phyloP scores from a whole-genome alignment of 352 stramenopile genomes.

The Phytopythium kandeliae region DNA sequence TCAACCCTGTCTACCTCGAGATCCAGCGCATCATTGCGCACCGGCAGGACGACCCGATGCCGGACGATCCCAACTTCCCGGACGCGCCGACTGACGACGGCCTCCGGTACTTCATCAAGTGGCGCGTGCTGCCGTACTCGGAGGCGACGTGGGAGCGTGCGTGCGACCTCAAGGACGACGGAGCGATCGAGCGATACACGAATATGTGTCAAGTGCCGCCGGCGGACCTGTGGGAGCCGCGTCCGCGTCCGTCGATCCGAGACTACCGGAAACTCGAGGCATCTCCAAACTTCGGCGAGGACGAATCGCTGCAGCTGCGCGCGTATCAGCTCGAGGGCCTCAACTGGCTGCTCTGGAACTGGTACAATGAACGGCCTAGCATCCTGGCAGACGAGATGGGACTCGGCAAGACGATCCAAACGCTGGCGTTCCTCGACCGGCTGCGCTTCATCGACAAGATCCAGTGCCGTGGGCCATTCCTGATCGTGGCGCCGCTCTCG shows the following conservation, averaged over 20 bases:
- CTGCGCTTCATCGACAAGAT: slow-evolving; percentile 89
- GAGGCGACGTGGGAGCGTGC: slow-evolving; percentile 86
- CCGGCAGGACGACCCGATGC: slow-evolving; percentile 55
- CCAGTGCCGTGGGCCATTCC: slow-evolving; percentile 91
- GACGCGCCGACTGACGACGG: slow-evolving; percentile 83
- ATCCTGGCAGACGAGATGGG: slow-evolving; percentile 91
- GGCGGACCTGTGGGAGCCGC: slow-evolving; percentile 48
- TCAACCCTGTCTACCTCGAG: slow-evolving; percentile 89
- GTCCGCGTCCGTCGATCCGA: slow-evolving; percentile 61
- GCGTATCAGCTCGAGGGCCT: slow-evolving; percentile 85
- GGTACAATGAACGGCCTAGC: slow-evolving; percentile 85
- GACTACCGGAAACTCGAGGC: slow-evolving; percentile 86
- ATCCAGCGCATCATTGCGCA: slow-evolving; percentile 85
- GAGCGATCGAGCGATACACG: slow-evolving; percentile 72
- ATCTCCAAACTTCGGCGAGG: slow-evolving; percentile 67
- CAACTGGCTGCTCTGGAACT: slow-evolving; percentile 89
- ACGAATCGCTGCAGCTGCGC: slow-evolving; percentile 66
- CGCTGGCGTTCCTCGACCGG: slow-evolving; percentile 92
- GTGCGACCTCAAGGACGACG: slow-evolving; percentile 84
- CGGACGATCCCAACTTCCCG: slow-evolving; percentile 37
- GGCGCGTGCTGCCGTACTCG: slow-evolving; percentile 80
- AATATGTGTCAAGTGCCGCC: slow-evolving; percentile 48
- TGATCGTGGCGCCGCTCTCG: slow-evolving; percentile 98
- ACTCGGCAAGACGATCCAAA: slow-evolving; percentile 93
- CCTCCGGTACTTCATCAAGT: slow-evolving; percentile 84